These are phyloP conservation scores for Hyaloraphidium curvatum DNA, from an alignment of 192 early-diverging fungal genomes.

Conservation along the genomic window DNA sequence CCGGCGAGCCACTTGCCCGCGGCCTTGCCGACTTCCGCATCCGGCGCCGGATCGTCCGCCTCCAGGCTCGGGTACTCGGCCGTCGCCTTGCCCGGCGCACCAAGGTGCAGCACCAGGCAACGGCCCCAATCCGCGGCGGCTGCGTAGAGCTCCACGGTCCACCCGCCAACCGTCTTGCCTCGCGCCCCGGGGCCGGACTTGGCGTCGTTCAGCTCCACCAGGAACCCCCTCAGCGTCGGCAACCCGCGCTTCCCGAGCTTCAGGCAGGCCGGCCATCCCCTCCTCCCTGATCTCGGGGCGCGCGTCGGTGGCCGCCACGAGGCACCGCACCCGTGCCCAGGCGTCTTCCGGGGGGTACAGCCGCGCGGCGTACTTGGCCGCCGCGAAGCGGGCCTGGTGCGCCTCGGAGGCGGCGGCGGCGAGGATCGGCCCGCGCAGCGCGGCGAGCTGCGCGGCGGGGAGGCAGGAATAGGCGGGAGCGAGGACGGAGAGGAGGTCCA, in stretches of 20 bases:
- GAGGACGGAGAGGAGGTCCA: background rate
- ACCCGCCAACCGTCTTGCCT: too few species aligned
- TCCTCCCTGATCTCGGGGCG: conserved; percentile 35
- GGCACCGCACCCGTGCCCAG: conserved; percentile 38
- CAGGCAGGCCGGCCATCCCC: conserved; percentile 23
- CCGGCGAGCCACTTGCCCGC: too few species aligned
- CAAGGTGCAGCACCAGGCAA: conserved; percentile 9
- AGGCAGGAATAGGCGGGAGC: background rate
- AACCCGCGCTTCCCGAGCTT: conserved; percentile 7
- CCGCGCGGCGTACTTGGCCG: conserved; percentile 36
- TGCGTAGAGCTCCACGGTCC: conserved; percentile 11
- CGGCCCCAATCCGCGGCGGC: conserved; percentile 12
- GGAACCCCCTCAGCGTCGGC: conserved; percentile 6
- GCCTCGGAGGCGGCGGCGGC: conserved; percentile 13
- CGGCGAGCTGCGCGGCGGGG: background rate
- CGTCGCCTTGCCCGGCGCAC: too few species aligned
- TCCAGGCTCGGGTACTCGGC: too few species aligned
- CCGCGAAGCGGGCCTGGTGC: conserved; percentile 34
- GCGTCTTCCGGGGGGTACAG: conserved; percentile 35
- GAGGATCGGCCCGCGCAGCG: background rate
- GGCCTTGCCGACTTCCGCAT: too few species aligned
- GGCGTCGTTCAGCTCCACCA: too few species aligned
- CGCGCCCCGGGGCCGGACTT: too few species aligned
- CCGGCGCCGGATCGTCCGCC: too few species aligned
- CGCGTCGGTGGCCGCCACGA: conserved; percentile 24